Evolutionary conservation across 441 rosid genomes (phyloP).

Genomic region (Sinapis alba): DNA sequence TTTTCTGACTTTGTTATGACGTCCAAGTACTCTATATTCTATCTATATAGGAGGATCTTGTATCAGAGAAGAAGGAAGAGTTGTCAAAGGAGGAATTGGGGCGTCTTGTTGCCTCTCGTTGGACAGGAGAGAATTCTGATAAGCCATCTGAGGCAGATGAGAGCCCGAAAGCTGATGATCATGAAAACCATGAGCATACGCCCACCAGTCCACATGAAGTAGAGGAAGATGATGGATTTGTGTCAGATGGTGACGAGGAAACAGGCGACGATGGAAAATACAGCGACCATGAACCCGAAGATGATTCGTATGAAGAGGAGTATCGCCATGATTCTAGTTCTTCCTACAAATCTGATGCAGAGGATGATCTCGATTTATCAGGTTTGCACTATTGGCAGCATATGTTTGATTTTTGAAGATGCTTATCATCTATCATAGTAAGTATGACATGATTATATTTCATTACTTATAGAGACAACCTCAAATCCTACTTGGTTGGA

Average conservation of each 20-base stretch:
- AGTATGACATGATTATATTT: constrained; percentile 23
- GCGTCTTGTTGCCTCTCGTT: constrained; percentile 94
- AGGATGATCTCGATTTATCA: constrained; percentile 62
- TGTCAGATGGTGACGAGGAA: constrained; percentile 84
- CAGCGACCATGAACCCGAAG: constrained; percentile 59
- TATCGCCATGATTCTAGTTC: constrained; percentile 52
- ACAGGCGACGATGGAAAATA: constrained; percentile 53
- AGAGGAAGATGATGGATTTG: constrained; percentile 70
- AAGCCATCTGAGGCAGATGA: constrained; percentile 48
- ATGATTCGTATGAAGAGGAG: constrained; percentile 51
- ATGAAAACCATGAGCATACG: constrained; percentile 52
- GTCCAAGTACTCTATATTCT: constrained; percentile 28
- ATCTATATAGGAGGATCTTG: constrained; percentile 50
- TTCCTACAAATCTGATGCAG: constrained; percentile 60
- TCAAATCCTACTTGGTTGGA: constrained; percentile 81
- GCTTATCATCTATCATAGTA: background rate
- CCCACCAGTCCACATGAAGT: constrained; percentile 47
- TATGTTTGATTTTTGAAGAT: background rate
- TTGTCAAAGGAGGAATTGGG: constrained; percentile 96
- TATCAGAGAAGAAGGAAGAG: constrained; percentile 55
- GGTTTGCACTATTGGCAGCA: constrained; percentile 47
- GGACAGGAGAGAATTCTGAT: constrained; percentile 81
- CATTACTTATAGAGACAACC: constrained; percentile 46
- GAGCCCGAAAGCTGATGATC: constrained; percentile 40
- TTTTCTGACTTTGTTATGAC: too few species aligned